Conservation (phyloP, 805 yeast species). For the Yueomyces sp. region DNA sequence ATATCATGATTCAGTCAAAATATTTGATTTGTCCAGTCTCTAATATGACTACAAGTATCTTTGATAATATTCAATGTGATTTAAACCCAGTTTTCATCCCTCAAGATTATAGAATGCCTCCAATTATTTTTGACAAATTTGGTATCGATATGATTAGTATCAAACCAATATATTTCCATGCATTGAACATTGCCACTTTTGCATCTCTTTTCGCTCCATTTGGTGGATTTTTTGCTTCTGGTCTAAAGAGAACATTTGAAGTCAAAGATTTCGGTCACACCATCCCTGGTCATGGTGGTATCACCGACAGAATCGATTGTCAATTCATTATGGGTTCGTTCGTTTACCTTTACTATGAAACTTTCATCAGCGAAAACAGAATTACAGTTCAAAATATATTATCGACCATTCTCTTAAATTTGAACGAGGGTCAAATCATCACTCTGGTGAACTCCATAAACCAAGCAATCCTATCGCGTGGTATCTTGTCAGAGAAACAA, state of each 20-base stretch:
- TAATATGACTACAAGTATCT: conserved; percentile 46
- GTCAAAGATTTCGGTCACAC: conserved; percentile 97
- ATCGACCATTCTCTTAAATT: conserved; percentile 61
- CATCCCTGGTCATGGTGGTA: conserved; percentile 98
- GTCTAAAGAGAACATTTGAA: conserved; percentile 91
- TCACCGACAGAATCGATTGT: conserved; percentile 95
- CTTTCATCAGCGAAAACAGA: conserved; percentile 67
- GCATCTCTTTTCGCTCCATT: conserved; percentile 97
- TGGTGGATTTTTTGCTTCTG: conserved; percentile 96
- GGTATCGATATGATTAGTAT: conserved; percentile 40
- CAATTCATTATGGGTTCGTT: conserved; percentile 97
- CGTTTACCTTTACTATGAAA: conserved; percentile 81
- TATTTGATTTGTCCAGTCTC: conserved; percentile 84
- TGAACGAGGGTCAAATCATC: conserved; percentile 51
- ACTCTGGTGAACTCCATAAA: conserved; percentile 44
- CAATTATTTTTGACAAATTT: conserved; percentile 38
- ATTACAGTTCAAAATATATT: conserved; percentile 61
- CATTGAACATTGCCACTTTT: conserved; percentile 75
- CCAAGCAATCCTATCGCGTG: conserved; percentile 10
- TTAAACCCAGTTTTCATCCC: conserved; percentile 83
- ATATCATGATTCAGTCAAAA: conserved; percentile 46
- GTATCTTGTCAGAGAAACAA: not conserved
- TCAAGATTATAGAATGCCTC: conserved; percentile 66
- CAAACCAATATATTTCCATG: conserved; percentile 85
- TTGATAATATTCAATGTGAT: conserved; percentile 56